These are phyloP conservation scores for Choiromyces venosus DNA, from an alignment of 495 filamentous ascomycete species.

Conservation along the genomic window DNA sequence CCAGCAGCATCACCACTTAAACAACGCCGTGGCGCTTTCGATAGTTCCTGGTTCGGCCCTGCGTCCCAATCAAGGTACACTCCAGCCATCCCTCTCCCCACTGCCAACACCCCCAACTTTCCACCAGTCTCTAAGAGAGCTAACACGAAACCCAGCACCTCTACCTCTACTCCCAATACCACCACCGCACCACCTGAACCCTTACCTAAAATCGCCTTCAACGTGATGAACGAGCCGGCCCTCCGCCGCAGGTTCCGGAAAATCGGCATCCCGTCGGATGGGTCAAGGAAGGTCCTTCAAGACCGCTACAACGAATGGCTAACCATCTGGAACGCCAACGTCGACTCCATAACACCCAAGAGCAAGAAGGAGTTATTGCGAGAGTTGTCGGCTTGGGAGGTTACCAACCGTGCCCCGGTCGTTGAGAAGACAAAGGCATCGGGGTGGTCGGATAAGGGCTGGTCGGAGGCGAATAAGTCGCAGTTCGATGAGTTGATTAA, in stretches of 20 bases:
- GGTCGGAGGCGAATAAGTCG: conserved; percentile 63
- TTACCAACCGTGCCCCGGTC: conserved; percentile 52
- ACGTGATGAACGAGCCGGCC: conserved; percentile 65
- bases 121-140: conserved; percentile 50
- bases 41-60: conserved; percentile 20
- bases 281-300: conserved; percentile 62
- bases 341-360: conserved; percentile 70
- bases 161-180: background rate
- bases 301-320: conserved; percentile 86
- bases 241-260: conserved; percentile 76
- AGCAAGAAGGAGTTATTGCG: conserved; percentile 63
- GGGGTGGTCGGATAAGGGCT: conserved; percentile 49
- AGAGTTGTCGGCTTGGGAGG: conserved; percentile 80
- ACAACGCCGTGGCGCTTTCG: conserved; percentile 36
- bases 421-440: conserved; percentile 29
- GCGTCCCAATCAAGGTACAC: conserved; percentile 10
- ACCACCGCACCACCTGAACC: conserved; percentile 46
- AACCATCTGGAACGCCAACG: conserved; percentile 94
- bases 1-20: conserved; percentile 29
- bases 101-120: conserved; percentile 12
- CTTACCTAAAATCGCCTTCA: conserved; percentile 73
- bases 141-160: conserved; percentile 52
- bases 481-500: conserved; percentile 74
- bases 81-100: conserved; percentile 51
- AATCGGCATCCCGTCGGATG: conserved; percentile 69